phyloP scores from a whole-genome alignment of 2,329 filamentous ascomycete species.

The Stachybotrys elegans region DNA sequence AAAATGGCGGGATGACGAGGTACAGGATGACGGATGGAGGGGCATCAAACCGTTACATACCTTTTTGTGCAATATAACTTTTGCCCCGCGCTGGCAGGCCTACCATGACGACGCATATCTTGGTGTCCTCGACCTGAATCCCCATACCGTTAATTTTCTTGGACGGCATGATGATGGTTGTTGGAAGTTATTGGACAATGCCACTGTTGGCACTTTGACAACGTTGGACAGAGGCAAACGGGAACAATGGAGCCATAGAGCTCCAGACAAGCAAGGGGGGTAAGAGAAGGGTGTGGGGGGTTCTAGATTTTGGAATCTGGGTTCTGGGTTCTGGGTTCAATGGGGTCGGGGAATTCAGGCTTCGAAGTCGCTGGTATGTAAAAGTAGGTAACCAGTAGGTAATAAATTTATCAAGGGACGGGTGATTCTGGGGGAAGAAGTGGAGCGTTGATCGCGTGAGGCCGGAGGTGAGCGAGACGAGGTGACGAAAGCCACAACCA shows the following conservation, averaged over 20 bases:
- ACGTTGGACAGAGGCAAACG: not conserved
- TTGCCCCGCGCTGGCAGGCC: conserved; percentile 93
- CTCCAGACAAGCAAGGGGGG: not conserved
- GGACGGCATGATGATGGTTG: conserved; percentile 34
- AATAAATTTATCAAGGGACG: no score
- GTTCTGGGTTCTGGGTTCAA: no score
- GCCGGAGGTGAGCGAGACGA: no score
- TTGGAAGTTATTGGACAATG: no score
- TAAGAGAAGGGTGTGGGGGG: not conserved
- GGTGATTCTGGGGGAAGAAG: not conserved
- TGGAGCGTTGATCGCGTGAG: not conserved
- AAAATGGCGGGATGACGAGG: not conserved
- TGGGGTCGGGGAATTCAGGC: no score
- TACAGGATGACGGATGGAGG: not conserved
- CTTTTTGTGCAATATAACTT: conserved; percentile 96
- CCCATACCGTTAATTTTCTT: conserved; percentile 58
- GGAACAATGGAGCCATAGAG: conserved; percentile 3
- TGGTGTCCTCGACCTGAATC: conserved; percentile 88
- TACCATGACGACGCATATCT: conserved; percentile 98
- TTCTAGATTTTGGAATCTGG: no score
- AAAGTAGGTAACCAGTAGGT: no score
- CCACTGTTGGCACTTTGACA: no score
- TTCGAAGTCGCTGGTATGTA: no score
- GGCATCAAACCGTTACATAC: conserved; percentile 44
- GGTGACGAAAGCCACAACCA: no score